Evolutionary conservation across 495 filamentous ascomycete species (phyloP).

Genomic region (Podospora anserina): DNA sequence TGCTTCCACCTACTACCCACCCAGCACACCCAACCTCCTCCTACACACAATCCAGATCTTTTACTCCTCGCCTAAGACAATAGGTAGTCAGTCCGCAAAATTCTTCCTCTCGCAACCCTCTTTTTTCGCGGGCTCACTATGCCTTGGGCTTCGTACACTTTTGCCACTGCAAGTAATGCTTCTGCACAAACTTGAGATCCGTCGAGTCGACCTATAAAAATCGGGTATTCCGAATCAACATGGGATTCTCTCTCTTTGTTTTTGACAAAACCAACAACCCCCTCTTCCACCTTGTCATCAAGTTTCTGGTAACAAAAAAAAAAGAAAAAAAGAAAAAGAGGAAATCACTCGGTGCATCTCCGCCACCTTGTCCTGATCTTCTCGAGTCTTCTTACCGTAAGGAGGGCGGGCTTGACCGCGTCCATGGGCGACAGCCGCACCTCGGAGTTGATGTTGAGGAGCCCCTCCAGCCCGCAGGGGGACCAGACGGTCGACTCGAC

Average conservation of each 20-base stretch:
- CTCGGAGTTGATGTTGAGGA: conserved; percentile 46
- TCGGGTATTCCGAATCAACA: conserved; percentile 7
- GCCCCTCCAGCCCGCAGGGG: conserved; percentile 38
- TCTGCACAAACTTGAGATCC: conserved; percentile 33
- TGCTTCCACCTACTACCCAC: not conserved
- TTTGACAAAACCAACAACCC: not conserved
- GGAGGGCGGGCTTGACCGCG: conserved; percentile 17
- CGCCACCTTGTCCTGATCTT: conserved; percentile 19
- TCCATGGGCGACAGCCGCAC: conserved; percentile 33
- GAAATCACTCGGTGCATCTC: conserved; percentile 4
- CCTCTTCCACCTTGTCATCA: not conserved
- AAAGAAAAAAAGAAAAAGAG: too few species aligned
- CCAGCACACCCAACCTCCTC: not conserved
- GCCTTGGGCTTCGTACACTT: conserved; percentile 24
- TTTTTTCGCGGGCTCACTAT: not conserved
- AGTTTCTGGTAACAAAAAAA: too few species aligned
- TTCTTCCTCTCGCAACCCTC: not conserved
- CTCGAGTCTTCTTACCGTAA: conserved; percentile 29
- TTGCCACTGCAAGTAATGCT: conserved; percentile 35
- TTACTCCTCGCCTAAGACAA: not conserved
- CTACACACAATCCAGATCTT: not conserved
- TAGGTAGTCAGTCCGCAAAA: conserved; percentile 1
- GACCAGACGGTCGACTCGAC: conserved; percentile 43
- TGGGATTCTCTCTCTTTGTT: not conserved
- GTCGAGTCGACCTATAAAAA: conserved; percentile 33